Evolutionary conservation across 1,139 yeast genomes (phyloP), one percentile per base, ranked within the genome.

Genomic region (Candida sp.): DNA sequence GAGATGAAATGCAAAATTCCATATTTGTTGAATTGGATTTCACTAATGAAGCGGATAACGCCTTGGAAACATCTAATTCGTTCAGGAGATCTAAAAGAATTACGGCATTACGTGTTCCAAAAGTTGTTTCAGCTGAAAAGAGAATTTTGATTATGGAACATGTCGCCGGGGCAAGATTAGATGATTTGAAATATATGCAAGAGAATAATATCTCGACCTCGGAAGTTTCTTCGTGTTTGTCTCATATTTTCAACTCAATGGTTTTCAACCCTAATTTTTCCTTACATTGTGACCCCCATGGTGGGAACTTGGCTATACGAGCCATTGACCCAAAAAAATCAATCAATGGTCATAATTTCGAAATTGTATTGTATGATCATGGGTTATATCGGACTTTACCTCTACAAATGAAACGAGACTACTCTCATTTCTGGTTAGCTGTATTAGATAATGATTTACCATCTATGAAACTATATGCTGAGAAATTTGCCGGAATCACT

Each of bases 201-300:
- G 57, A 70, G 3, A 71, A 89, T 58, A 60, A 77, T 33, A 90
- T 93, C 44, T 79, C 86, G 21, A 72, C 96, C 12, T 79, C 85
- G 1, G 86, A 88, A 50, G 95, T 93, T 4, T 84, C 95, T 4
- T 70, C 83, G 6, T 93, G 98, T 58, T 72, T 93, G 39, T 83
- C 97, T 0, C 97, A 91, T 57, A 82, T 89, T 25, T 93, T 93
- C 71, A 89, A 91, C 67, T 84, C 84, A 58, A 93, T 93, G 99
- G 89, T 95, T 38, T 93, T 93, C 67, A 86, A 95, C 1, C 96
- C 97, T 0, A 84, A 82, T 25, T 97, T 89, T 15, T 90, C 91
- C 0, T 79, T 93, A 41, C 99, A 93, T 61, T 93, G 99, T 67
- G 99, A 93, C 61, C 99, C 99, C 1, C 99, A 93, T 62, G 97